Base-by-base conservation (phyloP, 1,284 basidiomycete species). In the Ganoderma leucocontextum region DNA sequence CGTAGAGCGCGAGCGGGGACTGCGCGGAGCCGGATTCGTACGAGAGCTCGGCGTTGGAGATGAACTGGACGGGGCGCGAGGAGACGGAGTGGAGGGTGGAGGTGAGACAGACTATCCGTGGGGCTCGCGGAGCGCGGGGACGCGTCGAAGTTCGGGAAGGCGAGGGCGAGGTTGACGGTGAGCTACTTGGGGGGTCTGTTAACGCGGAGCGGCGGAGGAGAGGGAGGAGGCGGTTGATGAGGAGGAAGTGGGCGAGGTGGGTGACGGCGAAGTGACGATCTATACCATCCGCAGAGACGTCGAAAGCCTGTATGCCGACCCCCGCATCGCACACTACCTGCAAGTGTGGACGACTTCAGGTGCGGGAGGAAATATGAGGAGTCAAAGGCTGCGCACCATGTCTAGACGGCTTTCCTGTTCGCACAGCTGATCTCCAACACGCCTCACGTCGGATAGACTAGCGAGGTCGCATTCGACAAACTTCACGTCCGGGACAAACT, bases 191-290 rank as follows among this genome's bases (percentile, higher is more conserved):
- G 19, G 39, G 41, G 19, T n/a, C 68, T 58, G 15, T 77, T 76
- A 13, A 66, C 15, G 78, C 77, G 10, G 82, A 83, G 73, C 81
- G 80, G 65, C 80, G 79, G 55, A 84, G 73, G 63, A 84, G 78
- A 1, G 83, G 83, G 66, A 84, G 81, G 65, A 84, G 77, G 38
- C 76, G 81, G 75, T 85, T 85, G 75, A 82, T 78, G 69, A 82
- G 79, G 72, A 82, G 78, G 77, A 82, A 83, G 75, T 85, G 83
- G 0, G 82, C 82, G 60, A 84, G 79, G 59, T 82, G 79, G 73
- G 81, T 81, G 66, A 80, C 76, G 33, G 77, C 77, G 64, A 84
- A 82, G 75, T 82, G 80, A 39, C 79, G 76, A 68, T 84, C 83
- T 60, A 84, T 75, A 17, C 78, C 80, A 67, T 83, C 83, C n/a